Conservation (phyloP, 371 early-diverging fungal genomes). For the Parasitella parasitica region DNA sequence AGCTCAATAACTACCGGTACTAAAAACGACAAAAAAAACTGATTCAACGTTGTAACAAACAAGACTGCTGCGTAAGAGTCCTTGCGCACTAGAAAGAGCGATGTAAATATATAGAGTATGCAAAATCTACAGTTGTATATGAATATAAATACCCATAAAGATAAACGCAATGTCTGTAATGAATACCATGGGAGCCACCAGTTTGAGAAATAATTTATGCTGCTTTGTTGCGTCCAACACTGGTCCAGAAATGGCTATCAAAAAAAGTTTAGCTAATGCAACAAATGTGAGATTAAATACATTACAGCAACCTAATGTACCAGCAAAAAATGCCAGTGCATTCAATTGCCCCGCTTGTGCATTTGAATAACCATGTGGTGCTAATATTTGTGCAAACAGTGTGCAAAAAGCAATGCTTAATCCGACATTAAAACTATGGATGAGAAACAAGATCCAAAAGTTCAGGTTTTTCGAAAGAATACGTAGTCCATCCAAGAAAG, state of each 20-base stretch:
- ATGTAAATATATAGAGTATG: not conserved
- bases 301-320: conserved; percentile 42
- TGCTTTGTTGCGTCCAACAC: conserved; percentile 54
- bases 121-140: not conserved
- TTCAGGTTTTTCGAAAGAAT: conserved; percentile 29
- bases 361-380: conserved; percentile 57
- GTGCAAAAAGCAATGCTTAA: conserved; percentile 50
- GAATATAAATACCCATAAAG: conserved; percentile 31
- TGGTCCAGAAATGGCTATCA: conserved; percentile 43
- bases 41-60: conserved; percentile 44
- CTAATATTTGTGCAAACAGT: conserved; percentile 43
- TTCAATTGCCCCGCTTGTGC: conserved; percentile 41
- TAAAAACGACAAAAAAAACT: conserved; percentile 48
- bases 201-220: conserved; percentile 40
- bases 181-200: conserved; percentile 49
- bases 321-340: conserved; percentile 36
- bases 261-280: not conserved
- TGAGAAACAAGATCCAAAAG: conserved; percentile 44
- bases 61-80: conserved; percentile 46
- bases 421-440: conserved; percentile 48
- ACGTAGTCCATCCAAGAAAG: conserved; percentile 41
- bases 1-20: conserved; percentile 55
- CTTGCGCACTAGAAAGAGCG: conserved; percentile 24
- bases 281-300: too few species aligned
- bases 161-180: conserved; percentile 41